Evolutionary conservation across 176 grass and related monocot species (phyloP).

Genomic region (Zoysia pacifica): DNA sequence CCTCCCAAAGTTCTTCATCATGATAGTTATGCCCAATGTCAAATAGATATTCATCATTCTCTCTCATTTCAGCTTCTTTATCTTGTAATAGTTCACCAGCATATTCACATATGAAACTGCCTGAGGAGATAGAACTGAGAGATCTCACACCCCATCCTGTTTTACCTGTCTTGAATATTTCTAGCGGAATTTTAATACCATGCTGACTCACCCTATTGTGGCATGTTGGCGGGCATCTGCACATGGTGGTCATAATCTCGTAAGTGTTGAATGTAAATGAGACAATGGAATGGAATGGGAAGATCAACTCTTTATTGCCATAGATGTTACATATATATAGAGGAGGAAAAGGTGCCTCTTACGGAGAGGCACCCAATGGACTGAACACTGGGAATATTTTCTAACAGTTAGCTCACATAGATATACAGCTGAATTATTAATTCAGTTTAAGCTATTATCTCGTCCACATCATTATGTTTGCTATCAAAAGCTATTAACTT

Average conservation of each 20-base stretch:
- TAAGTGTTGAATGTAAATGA: too few species aligned
- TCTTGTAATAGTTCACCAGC: slow-evolving; percentile 64
- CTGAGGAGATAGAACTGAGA: slow-evolving; percentile 64
- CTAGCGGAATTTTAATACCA: slow-evolving; percentile 66
- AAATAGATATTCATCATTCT: slow-evolving; percentile 69
- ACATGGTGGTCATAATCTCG: neutral
- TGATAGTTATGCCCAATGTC: slow-evolving; percentile 73
- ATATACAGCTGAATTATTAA: neutral
- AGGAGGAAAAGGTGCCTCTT: too few species aligned
- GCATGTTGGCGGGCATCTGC: slow-evolving; percentile 66
- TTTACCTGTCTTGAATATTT: slow-evolving; percentile 65
- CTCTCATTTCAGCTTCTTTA: slow-evolving; percentile 55
- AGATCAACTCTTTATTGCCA: too few species aligned
- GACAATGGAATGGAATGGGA: too few species aligned
- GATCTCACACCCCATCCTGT: slow-evolving; percentile 83
- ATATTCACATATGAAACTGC: slow-evolving; percentile 73
- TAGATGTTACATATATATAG: too few species aligned
- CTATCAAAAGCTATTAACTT: neutral
- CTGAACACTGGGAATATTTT: too few species aligned
- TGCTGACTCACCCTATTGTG: slow-evolving; percentile 77
- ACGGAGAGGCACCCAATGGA: too few species aligned
- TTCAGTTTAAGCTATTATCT: slow-evolving; percentile 6
- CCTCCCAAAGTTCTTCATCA: slow-evolving; percentile 58
- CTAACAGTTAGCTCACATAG: neutral
- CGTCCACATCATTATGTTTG: neutral